These are phyloP conservation scores for Candida lessepsii DNA, from an alignment of 805 yeast species.

Conservation along the genomic window DNA sequence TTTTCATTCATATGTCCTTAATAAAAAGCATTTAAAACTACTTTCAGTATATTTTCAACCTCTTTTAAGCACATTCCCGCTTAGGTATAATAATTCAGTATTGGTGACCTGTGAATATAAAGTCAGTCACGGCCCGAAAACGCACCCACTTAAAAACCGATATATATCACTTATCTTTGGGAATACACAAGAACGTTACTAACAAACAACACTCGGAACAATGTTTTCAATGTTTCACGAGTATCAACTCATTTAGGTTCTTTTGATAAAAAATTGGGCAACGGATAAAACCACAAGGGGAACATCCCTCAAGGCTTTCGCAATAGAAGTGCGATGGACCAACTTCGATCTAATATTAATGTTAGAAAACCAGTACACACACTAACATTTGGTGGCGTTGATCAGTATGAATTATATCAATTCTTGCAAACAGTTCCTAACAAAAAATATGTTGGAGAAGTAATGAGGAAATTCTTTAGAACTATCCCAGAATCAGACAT, in stretches of 20 bases:
- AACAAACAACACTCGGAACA: constrained; percentile 1
- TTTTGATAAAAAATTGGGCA: no score
- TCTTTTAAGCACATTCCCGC: neutral
- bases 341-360: neutral
- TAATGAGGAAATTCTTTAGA: neutral
- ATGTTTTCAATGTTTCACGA: neutral
- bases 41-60: no score
- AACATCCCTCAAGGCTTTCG: neutral
- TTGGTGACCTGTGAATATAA: constrained; percentile 2
- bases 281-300: neutral
- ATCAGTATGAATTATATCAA: constrained; percentile 3
- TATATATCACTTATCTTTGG: neutral
- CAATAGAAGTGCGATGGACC: constrained; percentile 1
- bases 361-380: neutral
- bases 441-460: constrained; percentile 2
- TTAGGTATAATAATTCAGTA: neutral
- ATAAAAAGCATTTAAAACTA: no score
- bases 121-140: constrained; percentile 2
- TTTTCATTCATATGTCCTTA: neutral
- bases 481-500: constrained; percentile 2
- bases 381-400: neutral
- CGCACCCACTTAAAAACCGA: neutral
- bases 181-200: neutral
- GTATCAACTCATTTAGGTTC: no score
- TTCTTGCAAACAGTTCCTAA: constrained; percentile 4